Base-by-base conservation (phyloP, 805 yeast genomes). In the Ogataea minuta region DNA sequence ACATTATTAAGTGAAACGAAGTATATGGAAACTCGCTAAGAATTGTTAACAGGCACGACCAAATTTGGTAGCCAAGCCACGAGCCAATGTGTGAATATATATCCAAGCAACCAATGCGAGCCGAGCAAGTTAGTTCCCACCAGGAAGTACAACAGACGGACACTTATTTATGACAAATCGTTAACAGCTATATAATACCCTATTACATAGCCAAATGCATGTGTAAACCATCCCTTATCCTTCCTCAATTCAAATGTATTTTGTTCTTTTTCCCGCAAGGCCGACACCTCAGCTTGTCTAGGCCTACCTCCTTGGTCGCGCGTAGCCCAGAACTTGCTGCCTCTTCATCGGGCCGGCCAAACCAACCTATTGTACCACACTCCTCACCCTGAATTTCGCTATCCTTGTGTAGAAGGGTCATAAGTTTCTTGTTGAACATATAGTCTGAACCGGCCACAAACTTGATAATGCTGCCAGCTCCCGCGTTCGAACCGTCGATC, bases 381-480 rank as follows among this genome's bases (percentile, higher is more conserved):
- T 10, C 28, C 12, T 12, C 32, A 9, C 9, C 13, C 10, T 28
- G 28, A 5, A 28, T 17, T 10, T 30, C 39, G n/a, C 27, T 27
- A 13, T 34, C 45, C 34, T 38, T 40, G 19, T 41, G 43, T 8
- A 49, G 34, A 8, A 49, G 33, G 4, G 45, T 34, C 41, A 45
- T 41, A 24, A 49, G 25, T 23, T 49, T 49, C 23, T 26, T 36
- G 29, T 46, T 44, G 36, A 44, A 49, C 39, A 41, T 40, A 25
- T 39, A 40, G 30, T 46, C 50, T 3, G 51, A 43, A 7, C 49
- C 54, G 6, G 49, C 16, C 3, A 46, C 41, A 28, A 49, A 45
- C 29, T 43, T 42, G 32, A 42, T 36, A 27, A 28, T 34, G 29
- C 28, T 36, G 7, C 33, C 34, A 4, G 33, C 19, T 12, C 43